Evolutionary conservation across 1,284 basidiomycete genomes (phyloP).

Genomic region (Tilletia setariae): DNA sequence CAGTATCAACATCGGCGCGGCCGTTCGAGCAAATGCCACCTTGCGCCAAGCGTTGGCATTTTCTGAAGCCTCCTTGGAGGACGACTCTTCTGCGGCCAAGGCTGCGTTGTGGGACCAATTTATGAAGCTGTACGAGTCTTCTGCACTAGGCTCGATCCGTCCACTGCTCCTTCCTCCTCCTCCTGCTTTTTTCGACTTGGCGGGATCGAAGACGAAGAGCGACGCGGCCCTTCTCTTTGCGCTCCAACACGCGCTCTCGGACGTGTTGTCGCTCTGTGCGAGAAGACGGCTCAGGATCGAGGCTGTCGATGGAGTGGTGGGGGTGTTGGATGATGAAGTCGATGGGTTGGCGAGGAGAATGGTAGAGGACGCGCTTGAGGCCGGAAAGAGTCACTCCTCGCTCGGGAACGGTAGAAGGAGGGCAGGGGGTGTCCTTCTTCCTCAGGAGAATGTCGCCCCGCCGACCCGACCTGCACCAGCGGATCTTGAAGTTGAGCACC

Average conservation of each 20-base stretch:
- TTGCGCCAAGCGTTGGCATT: background rate
- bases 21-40: background rate
- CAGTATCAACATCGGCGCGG: constrained; percentile 9
- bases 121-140: background rate
- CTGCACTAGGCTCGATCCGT: background rate
- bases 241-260: background rate
- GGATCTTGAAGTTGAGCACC: too few relatives aligned
- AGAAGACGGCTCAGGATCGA: background rate
- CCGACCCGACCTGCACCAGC: too few relatives aligned
- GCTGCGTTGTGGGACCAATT: background rate
- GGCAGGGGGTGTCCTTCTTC: too few relatives aligned
- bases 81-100: background rate
- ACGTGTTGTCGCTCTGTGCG: background rate
- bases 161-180: background rate
- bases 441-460: too few relatives aligned
- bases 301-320: background rate
- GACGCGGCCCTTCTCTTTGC: background rate
- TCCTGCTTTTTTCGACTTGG: background rate
- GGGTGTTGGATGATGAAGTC: background rate
- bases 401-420: too few relatives aligned
- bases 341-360: constrained; percentile 35
- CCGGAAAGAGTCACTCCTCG: background rate
- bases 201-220: background rate
- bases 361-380: constrained; percentile 27
- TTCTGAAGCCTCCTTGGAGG: background rate